phyloP scores from a whole-genome alignment of 306 rosid genomes.

The Pyrus pyrifolia region DNA sequence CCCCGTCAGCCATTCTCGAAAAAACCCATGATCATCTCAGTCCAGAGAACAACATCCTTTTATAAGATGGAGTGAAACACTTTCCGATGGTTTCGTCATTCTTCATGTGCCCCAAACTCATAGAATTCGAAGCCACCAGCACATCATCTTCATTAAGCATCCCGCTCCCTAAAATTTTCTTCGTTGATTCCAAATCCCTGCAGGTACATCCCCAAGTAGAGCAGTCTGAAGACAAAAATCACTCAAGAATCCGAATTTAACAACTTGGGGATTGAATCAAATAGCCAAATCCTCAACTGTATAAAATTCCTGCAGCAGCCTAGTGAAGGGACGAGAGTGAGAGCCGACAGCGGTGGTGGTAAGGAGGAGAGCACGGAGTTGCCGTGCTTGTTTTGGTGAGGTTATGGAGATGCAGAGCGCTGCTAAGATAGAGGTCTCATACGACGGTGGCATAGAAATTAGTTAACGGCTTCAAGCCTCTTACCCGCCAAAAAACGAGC shows the following conservation, averaged over 20 bases:
- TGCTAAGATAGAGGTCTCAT: not conserved
- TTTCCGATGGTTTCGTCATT: conserved; percentile 37
- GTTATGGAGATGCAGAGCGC: conserved; percentile 41
- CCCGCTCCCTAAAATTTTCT: conserved; percentile 31
- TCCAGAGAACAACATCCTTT: conserved; percentile 80
- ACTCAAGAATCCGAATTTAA: conserved; percentile 56
- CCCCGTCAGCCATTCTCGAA: conserved; percentile 49
- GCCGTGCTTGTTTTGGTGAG: conserved; percentile 60
- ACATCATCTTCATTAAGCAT: conserved; percentile 43
- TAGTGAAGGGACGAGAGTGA: conserved; percentile 46
- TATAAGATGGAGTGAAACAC: conserved; percentile 39
- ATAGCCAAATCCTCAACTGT: conserved; percentile 49
- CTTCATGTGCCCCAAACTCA: conserved; percentile 60
- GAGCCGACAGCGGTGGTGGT: conserved; percentile 25
- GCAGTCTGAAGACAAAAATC: conserved; percentile 62
- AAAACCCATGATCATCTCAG: conserved; percentile 70
- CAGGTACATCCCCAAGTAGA: conserved; percentile 65
- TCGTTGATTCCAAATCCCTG: conserved; percentile 51
- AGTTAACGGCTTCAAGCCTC: not conserved
- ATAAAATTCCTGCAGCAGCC: conserved; percentile 62
- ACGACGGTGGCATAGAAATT: conserved; percentile 20
- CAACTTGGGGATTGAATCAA: conserved; percentile 53
- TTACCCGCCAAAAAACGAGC: conserved; percentile 1
- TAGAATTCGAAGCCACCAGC: conserved; percentile 65
- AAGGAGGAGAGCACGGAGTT: conserved; percentile 57